Conservation (phyloP, 345 rosid species). For the Ricinus communis region DNA sequence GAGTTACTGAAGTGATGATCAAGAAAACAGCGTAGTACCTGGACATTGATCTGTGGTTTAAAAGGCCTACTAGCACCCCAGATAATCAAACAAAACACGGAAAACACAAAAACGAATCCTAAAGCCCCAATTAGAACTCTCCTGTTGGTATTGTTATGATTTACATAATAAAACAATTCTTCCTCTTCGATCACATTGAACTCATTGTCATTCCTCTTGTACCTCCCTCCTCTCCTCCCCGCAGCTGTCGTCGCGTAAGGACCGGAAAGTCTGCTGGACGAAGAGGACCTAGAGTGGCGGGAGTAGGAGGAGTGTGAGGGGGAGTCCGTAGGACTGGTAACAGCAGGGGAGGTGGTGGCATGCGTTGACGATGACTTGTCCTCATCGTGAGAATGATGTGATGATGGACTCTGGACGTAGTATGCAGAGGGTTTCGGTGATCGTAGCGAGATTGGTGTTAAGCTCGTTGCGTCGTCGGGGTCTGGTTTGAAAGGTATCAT, state of each 20-base stretch:
- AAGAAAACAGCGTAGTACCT: constrained; percentile 24
- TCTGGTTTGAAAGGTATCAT: constrained; percentile 19
- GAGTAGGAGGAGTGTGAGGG: constrained; percentile 25
- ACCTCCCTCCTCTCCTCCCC: constrained; percentile 4
- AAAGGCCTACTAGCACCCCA: constrained; percentile 30
- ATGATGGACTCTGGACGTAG: constrained; percentile 27
- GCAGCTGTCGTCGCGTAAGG: background rate
- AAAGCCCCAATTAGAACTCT: constrained; percentile 7
- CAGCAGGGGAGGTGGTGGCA: background rate
- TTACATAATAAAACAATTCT: background rate
- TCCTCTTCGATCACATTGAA: constrained; percentile 22
- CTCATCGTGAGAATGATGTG: constrained; percentile 23
- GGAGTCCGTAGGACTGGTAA: constrained; percentile 17
- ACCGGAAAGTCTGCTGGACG: constrained; percentile 24
- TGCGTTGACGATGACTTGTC: constrained; percentile 21
- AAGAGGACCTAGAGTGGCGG: constrained; percentile 19
- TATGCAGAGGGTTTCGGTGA: constrained; percentile 25
- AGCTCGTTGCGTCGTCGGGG: constrained; percentile 19
- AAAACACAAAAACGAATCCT: constrained; percentile 5
- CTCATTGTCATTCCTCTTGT: constrained; percentile 1
- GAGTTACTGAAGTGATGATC: background rate
- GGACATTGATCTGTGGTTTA: constrained; percentile 14
- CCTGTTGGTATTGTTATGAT: background rate
- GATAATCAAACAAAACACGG: constrained; percentile 13
- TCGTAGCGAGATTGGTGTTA: constrained; percentile 4